Percentiles rank a stretch among this genome's conserved stretches.
Evolutionary conservation across 2,329 filamentous ascomycete species (phyloP).

Genomic region (Penicillium sp.): DNA sequence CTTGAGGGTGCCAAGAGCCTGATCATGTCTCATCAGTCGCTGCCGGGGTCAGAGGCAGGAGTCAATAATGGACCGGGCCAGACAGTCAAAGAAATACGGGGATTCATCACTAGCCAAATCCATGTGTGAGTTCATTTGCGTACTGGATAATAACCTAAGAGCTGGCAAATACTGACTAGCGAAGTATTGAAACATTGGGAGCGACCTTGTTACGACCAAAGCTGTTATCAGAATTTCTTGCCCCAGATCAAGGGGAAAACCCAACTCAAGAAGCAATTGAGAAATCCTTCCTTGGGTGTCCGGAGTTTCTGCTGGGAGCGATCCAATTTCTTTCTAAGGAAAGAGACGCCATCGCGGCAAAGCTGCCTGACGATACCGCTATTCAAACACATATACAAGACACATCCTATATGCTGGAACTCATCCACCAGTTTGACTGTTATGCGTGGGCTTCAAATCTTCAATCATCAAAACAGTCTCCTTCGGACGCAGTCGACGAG

Average conservation of each 20-base stretch:
- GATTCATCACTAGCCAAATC: constrained; percentile 32
- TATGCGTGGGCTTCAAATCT: constrained; percentile 26
- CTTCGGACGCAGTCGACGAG: constrained; percentile 15
- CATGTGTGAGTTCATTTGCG: constrained; percentile 22
- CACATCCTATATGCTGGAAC: constrained; percentile 18
- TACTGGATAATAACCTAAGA: neutral
- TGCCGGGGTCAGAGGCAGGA: constrained; percentile 7
- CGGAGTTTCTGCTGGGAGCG: constrained; percentile 31
- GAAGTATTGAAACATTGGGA: constrained; percentile 35
- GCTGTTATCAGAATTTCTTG: constrained; percentile 25
- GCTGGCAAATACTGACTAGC: neutral
- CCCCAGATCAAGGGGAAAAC: constrained; percentile 12
- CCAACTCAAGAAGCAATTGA: constrained; percentile 30
- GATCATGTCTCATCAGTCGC: constrained; percentile 19
- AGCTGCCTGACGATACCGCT: neutral
- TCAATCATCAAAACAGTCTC: constrained; percentile 14
- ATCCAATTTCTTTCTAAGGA: constrained; percentile 29
- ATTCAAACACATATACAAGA: constrained; percentile 11
- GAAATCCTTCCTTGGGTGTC: constrained; percentile 37
- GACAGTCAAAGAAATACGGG: constrained; percentile 28
- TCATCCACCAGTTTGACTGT: constrained; percentile 26
- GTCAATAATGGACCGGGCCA: constrained; percentile 23
- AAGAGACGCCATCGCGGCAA: constrained; percentile 23
- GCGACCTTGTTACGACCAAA: constrained; percentile 33
- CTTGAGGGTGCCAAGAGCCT: constrained; percentile 33